Evolutionary conservation across 331 rosid species (phyloP).

Genomic region (Erythrophleum ivorense): DNA sequence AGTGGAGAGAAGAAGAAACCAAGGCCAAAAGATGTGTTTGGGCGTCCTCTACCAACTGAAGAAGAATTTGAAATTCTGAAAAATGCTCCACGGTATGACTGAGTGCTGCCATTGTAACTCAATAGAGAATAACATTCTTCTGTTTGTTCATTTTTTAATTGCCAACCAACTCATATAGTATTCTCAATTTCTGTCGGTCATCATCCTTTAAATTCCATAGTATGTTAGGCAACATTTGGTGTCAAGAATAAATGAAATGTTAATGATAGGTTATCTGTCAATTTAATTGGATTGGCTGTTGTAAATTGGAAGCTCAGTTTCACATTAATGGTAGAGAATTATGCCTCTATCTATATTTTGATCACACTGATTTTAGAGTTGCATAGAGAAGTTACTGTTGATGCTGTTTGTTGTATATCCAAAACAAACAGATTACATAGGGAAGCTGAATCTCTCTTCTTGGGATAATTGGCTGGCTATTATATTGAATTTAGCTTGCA

Average conservation of each 20-base stretch:
- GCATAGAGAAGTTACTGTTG: background rate
- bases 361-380: background rate
- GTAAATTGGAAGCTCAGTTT: background rate
- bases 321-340: background rate
- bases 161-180: background rate
- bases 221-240: background rate
- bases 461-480: slow-evolving; percentile 21
- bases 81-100: slow-evolving; percentile 87
- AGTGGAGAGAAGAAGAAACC: slow-evolving; percentile 68
- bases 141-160: background rate
- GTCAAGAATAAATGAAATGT: background rate
- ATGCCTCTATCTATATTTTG: background rate
- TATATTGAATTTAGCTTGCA: background rate
- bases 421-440: slow-evolving; percentile 10
- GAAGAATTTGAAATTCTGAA: slow-evolving; percentile 87
- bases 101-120: background rate
- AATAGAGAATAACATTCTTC: background rate
- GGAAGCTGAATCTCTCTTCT: slow-evolving; percentile 7
- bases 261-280: background rate
- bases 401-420: background rate
- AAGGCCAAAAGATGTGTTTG: slow-evolving; percentile 92
- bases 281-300: background rate
- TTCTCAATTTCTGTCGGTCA: background rate
- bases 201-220: background rate
- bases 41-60: slow-evolving; percentile 91